Evolutionary conservation across 306 rosid species (phyloP).

Genomic region (Malus asiatica): DNA sequence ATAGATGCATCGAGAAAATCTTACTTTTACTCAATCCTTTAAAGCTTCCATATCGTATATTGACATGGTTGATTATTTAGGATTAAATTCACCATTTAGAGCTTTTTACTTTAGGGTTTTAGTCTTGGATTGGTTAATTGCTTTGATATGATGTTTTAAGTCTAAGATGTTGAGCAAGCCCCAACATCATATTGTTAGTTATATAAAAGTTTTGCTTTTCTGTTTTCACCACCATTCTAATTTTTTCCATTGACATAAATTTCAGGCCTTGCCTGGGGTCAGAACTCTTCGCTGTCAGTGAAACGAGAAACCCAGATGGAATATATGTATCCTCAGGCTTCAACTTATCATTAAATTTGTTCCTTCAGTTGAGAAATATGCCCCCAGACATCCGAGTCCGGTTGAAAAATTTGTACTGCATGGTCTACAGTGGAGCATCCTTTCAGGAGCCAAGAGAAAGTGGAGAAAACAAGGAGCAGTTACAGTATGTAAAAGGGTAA

Average conservation of each 20-base stretch:
- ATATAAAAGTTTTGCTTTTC: neutral
- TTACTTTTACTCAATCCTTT: too few relatives aligned
- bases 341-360: slow-evolving; percentile 41
- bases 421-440: slow-evolving; percentile 34
- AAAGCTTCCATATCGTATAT: too few relatives aligned
- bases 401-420: slow-evolving; percentile 35
- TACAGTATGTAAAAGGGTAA: slow-evolving; percentile 13
- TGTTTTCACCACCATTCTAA: neutral
- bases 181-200: neutral
- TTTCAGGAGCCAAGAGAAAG: slow-evolving; percentile 12
- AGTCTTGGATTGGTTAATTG: too few relatives aligned
- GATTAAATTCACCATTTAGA: too few relatives aligned
- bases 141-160: too few relatives aligned
- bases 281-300: slow-evolving; percentile 37
- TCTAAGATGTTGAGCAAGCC: too few relatives aligned
- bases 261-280: slow-evolving; percentile 50
- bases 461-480: slow-evolving; percentile 3
- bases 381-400: slow-evolving; percentile 16
- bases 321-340: slow-evolving; percentile 30
- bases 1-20: too few relatives aligned
- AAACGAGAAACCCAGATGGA: slow-evolving; percentile 16
- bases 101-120: too few relatives aligned
- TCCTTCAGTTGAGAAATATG: slow-evolving; percentile 50
- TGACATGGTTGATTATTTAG: too few relatives aligned
- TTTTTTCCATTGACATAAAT: slow-evolving; percentile 4